Evolutionary conservation across 2,329 filamentous ascomycete genomes (phyloP), one percentile per base, ranked within the genome.

Genomic region (Hansfordia pulvinata): DNA sequence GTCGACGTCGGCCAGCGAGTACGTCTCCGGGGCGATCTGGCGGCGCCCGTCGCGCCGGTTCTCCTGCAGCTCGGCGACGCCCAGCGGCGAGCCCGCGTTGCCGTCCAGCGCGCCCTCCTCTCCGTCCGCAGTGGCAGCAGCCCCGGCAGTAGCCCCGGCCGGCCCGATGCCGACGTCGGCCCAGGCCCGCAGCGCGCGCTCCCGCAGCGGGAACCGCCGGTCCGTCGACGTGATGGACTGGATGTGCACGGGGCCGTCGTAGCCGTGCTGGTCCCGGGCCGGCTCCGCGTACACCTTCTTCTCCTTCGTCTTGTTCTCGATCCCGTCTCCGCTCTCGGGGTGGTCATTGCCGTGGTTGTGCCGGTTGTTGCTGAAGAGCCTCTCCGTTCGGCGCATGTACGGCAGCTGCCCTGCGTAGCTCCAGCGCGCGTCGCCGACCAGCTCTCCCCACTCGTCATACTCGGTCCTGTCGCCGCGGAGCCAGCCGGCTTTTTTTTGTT

Each of bases 381-480:
- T 38, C 34, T 56, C 53, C 0, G 41, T 38, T 30, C 44, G 50
- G 23, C 42, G 40, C 31, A 57, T 51, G 33, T 59, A 64, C 3
- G 50, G 50, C 8, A 56, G 42, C 25, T 62, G 46, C 7, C 44
- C 44, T 1, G 53, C 40, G 23, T 52, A 58, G 26, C 47, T 48
- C 50, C 58, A 64, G 11, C 43, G 35, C 4, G 42, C 19, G 30
- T 64, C 58, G 10, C 23, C 9, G 25, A 38, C 26, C 26, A 37
- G 12, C 22, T 41, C 18, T 2, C 49, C 56, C 60, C 58, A 63
- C 28, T 46, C 41, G 24, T 62, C 46, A 32, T 54, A 62, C 32
- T 61, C 57, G 14, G 39, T 39, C n/a, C 40, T 39, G n/a, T 47
- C 43, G 6, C 56, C 57, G 18, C 57, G 52, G 12, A 53, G 45